Evolutionary conservation across 495 filamentous ascomycete species (phyloP), one percentile per base, ranked within the genome.

Genomic region (Lindgomyces ingoldianus): DNA sequence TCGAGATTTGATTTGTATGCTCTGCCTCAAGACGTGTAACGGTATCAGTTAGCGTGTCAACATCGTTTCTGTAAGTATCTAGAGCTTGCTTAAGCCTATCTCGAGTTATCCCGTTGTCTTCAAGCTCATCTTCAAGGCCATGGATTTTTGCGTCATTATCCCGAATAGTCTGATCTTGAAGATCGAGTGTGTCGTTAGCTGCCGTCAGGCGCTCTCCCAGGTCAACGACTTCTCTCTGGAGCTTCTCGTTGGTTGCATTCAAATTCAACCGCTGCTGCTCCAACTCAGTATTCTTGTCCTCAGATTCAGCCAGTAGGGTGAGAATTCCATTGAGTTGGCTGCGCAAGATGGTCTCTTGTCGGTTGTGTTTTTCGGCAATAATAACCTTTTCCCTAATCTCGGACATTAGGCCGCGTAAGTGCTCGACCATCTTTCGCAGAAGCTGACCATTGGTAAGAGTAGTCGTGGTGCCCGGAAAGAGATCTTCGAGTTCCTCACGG

Each of bases 11-110:
- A 0, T 62, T 69, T 0, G 69, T 39, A 22, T 85, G 81, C 26
- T 89, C 83, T 11, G 71, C 65, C 65, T 92, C 89, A 56, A 91
- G 73, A 0, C 72, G 72, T 25, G 74, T 78, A 39, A 91, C 81
- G 8, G 91, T 77, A 1, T 70, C 62, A 71, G 91, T 87, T 0
- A 91, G 79, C 48, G 81, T 77, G 18, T 76, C 76, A 2, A 90
- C 78, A 57, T 95, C 91, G 8, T 79, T 73, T 9, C 81, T 78
- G 68, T 92, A 92, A 12, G 79, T 79, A 18, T 83, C 78, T 0
- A 90, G 79, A 0, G 89, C 87, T 25, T 75, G 69, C 64, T 82
- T 83, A 24, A 92, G 78, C 27, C 84, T 80, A 56, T 84, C 80
- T 56, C 89, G 80, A 81, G 22, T 16, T 10, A 47, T 56, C 16